Evolutionary conservation across 2,329 filamentous ascomycete species (phyloP).

Genomic region (Bipolaris oryzae): DNA sequence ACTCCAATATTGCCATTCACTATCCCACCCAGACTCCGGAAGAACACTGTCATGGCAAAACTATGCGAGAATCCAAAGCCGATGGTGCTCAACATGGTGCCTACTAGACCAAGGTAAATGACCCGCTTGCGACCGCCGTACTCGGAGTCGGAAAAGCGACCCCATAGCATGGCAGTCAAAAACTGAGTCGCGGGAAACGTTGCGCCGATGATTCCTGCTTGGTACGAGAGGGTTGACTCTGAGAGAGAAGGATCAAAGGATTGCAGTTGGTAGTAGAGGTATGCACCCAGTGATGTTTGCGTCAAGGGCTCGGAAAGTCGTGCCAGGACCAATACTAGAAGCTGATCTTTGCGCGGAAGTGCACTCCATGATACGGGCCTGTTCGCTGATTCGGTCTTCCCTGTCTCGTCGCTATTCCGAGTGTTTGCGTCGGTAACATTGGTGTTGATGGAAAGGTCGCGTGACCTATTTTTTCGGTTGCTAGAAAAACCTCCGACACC

Average conservation of each 20-base stretch:
- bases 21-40: constrained; percentile 69
- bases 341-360: constrained; percentile 76
- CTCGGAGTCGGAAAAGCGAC: constrained; percentile 69
- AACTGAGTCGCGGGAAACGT: constrained; percentile 85
- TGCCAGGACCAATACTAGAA: constrained; percentile 77
- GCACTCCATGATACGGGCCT: constrained; percentile 70
- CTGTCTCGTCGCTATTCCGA: constrained; percentile 29
- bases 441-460: constrained; percentile 30
- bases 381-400: constrained; percentile 37
- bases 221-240: constrained; percentile 71
- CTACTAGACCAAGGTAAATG: constrained; percentile 75
- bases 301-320: constrained; percentile 82
- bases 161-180: constrained; percentile 82
- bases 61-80: constrained; percentile 72
- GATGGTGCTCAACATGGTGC: constrained; percentile 68
- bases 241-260: constrained; percentile 69
- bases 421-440: constrained; percentile 22
- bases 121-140: constrained; percentile 74
- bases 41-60: constrained; percentile 67
- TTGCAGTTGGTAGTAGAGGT: constrained; percentile 88
- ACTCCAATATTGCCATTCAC: constrained; percentile 77
- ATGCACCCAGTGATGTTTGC: constrained; percentile 68
- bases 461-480: constrained; percentile 4
- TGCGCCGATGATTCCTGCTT: constrained; percentile 78
- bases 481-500: neutral